Percentiles rank a stretch among this genome's conserved stretches.
Conservation (phyloP, 2,329 filamentous ascomycete genomes). For the Endoconidiophora laricicola region DNA sequence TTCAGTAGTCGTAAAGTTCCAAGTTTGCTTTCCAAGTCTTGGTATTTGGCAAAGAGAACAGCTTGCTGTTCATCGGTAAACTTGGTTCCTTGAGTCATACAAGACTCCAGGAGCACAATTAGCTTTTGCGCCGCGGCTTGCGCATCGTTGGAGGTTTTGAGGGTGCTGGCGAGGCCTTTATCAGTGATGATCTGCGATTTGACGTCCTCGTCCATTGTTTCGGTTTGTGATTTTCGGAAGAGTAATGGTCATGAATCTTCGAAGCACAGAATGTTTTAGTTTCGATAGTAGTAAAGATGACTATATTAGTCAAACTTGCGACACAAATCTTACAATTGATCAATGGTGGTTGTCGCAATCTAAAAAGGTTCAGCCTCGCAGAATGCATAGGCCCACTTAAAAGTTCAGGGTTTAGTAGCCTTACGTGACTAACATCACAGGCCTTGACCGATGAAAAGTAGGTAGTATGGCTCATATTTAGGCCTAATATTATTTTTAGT, state of each 20-base stretch:
- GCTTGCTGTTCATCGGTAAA: conserved; percentile 15
- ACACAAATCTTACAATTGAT: neutral
- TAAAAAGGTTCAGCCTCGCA: neutral
- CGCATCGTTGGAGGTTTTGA: conserved; percentile 56
- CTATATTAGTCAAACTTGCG: neutral
- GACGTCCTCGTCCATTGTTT: too few relatives aligned
- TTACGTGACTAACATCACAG: neutral
- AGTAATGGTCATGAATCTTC: neutral
- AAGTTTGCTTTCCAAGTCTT: conserved; percentile 39
- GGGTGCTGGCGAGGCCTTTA: conserved; percentile 43
- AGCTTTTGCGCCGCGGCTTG: conserved; percentile 54
- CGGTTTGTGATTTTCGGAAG: too few relatives aligned
- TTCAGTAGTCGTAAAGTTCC: conserved; percentile 70
- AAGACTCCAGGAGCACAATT: conserved; percentile 33
- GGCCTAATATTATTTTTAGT: too few relatives aligned
- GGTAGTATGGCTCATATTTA: too few relatives aligned
- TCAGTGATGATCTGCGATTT: conserved; percentile 21
- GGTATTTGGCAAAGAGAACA: neutral
- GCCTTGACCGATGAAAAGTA: neutral
- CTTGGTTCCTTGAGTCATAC: conserved; percentile 12
- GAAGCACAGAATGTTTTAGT: too few relatives aligned
- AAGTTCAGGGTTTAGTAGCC: too few relatives aligned
- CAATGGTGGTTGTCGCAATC: neutral
- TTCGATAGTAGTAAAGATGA: too few relatives aligned
- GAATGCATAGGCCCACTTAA: neutral